Evolutionary conservation across 192 early-diverging fungal species (phyloP).

Genomic region (Coemansia sp.): DNA sequence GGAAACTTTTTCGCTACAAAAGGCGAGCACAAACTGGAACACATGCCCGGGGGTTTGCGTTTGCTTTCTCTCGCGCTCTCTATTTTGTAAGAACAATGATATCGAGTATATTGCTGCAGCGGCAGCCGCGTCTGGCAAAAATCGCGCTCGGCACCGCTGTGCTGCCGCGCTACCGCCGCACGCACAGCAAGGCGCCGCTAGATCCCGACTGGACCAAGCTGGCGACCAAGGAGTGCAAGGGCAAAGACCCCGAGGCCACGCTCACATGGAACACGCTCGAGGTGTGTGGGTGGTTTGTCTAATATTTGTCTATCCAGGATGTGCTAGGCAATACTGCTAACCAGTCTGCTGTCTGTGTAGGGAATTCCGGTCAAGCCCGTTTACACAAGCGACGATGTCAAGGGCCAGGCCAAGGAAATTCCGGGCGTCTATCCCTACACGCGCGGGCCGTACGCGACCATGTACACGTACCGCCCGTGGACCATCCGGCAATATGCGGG

Average conservation of each 20-base stretch:
- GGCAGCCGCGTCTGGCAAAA: background rate
- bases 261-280: slow-evolving; percentile 82
- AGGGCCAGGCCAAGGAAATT: slow-evolving; percentile 59
- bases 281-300: too few species aligned
- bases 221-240: slow-evolving; percentile 81
- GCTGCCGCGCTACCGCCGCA: background rate
- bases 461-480: slow-evolving; percentile 83
- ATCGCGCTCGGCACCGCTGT: background rate
- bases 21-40: too few species aligned
- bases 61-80: background rate
- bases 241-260: slow-evolving; percentile 68
- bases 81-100: background rate
- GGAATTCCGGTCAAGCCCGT: slow-evolving; percentile 80
- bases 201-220: slow-evolving; percentile 68
- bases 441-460: slow-evolving; percentile 77
- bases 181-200: slow-evolving; percentile 50
- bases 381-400: slow-evolving; percentile 72
- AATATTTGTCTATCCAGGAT: too few species aligned
- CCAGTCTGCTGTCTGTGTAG: too few species aligned
- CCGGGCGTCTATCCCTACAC: slow-evolving; percentile 85
- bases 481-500: slow-evolving; percentile 87
- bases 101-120: background rate
- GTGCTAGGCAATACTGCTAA: too few species aligned
- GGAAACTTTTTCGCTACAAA: too few species aligned
- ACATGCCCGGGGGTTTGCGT: too few species aligned